A percentile compares a stretch with the other conserved stretches of the same genome.
Evolutionary conservation across 2,329 filamentous ascomycete genomes (phyloP).

Genomic region (Penicillium sp.): DNA sequence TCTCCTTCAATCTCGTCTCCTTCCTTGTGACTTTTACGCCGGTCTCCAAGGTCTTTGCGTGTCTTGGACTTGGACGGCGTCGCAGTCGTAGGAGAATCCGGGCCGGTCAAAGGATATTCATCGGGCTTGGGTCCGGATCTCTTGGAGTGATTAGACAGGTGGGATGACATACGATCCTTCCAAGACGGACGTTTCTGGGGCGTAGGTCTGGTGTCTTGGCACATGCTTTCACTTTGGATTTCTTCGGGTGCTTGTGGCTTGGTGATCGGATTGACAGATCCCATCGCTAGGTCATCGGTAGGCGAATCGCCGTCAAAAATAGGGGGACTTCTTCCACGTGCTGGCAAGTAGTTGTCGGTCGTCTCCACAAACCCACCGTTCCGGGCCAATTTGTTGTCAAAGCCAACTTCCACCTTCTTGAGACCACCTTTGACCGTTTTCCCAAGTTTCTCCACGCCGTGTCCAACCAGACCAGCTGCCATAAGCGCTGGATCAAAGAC

Average conservation of each 20-base stretch:
- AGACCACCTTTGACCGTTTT: constrained; percentile 50
- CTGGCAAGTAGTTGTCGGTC: constrained; percentile 11
- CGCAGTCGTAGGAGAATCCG: constrained; percentile 31
- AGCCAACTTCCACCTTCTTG: constrained; percentile 44
- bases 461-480: constrained; percentile 56
- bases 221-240: constrained; percentile 7
- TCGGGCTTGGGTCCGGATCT: constrained; percentile 33
- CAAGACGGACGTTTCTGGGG: constrained; percentile 38
- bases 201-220: constrained; percentile 5
- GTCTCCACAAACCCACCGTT: constrained; percentile 39
- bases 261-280: background rate
- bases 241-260: constrained; percentile 14
- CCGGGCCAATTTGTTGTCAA: constrained; percentile 41
- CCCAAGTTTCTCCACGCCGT: constrained; percentile 52
- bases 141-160: constrained; percentile 24
- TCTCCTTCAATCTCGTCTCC: constrained; percentile 34
- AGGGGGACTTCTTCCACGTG: constrained; percentile 11
- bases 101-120: constrained; percentile 44
- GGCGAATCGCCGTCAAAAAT: constrained; percentile 8
- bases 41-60: constrained; percentile 16
- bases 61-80: constrained; percentile 13
- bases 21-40: constrained; percentile 29
- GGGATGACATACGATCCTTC: constrained; percentile 39
- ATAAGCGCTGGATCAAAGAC: constrained; percentile 53
- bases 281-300: constrained; percentile 12